Base-by-base conservation (phyloP, 352 stramenopile species). In the Phytophthora constricta region DNA sequence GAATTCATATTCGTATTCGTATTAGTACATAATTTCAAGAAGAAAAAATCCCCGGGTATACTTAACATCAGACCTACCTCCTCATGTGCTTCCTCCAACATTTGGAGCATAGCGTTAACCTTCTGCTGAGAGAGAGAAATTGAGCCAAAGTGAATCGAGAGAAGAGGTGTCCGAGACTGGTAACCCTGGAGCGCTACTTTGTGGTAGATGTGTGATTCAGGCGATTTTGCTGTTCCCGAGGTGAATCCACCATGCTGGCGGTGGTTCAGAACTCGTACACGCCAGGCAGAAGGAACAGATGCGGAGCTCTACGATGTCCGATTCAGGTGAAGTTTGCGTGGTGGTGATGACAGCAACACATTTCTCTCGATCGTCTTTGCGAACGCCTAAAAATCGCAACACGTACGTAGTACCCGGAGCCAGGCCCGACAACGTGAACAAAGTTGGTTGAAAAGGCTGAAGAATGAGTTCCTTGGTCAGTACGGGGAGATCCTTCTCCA, bases 381-480 rank as follows among this genome's bases (percentile, higher is more conserved):
- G 66, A 11, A 88, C 58, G 13, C 77, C 80, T 5, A 88, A 60
- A 20, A 88, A 69, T 37, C 72, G 74, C 28, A 86, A 52, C 1
- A 74, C 49, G 57, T 86, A 86, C 9, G 60, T 66, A n/a, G 67
- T 72, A 10, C 65, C 48, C 43, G 77, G 65, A 3, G 45, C 34
- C 2, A 88, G 43, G 1, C 47, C 60, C 33, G 28, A 43, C 4
- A 86, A 9, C 1, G 33, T 53, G 31, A 85, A 17, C 3, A 72
- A 2, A 14, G 26, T 20, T 27, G 76, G 74, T 7, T 75, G 39
- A 39, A 71, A 61, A 27, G 65, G 48, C 22, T 54, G 25, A 27
- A 66, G 7, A 4, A 61, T 41, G 39, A 62, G 53, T 14, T 48
- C 28, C 22, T 53, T 23, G 31, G 46, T 61, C 43, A 42, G 46